phyloP scores from a whole-genome alignment of 306 rosid species.

The Cucumis sativus region DNA sequence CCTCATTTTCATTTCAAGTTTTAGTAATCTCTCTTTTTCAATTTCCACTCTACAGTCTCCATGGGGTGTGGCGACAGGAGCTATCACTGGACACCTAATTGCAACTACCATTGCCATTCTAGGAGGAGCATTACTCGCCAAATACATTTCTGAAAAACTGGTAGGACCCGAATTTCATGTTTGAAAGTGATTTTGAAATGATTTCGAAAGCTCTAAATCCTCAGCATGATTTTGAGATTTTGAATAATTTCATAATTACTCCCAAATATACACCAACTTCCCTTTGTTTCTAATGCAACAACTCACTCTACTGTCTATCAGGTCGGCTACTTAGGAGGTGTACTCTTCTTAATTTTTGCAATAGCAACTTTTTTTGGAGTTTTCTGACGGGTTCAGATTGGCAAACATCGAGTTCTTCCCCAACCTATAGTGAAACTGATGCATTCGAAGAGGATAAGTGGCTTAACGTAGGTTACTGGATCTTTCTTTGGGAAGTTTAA shows the following conservation, averaged over 20 bases:
- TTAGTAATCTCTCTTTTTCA: conserved; percentile 3
- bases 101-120: conserved; percentile 71
- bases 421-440: not conserved
- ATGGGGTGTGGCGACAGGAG: conserved; percentile 97
- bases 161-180: not conserved
- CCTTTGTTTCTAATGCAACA: too few relatives aligned
- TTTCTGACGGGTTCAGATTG: conserved; percentile 27
- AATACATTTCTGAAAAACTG: conserved; percentile 84
- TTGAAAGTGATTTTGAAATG: too few relatives aligned
- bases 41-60: conserved; percentile 50
- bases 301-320: conserved; percentile 27
- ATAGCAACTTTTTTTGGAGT: conserved; percentile 77
- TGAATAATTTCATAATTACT: too few relatives aligned
- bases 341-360: conserved; percentile 67
- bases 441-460: not conserved
- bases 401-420: not conserved
- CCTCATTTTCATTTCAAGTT: not conserved
- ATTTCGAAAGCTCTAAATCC: too few relatives aligned
- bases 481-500: not conserved
- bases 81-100: conserved; percentile 72
- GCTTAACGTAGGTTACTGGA: not conserved
- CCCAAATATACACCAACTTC: not conserved
- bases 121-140: conserved; percentile 91
- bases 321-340: conserved; percentile 95
- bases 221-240: too few relatives aligned